Percentiles rank a stretch among this genome's conserved stretches.
Conservation (phyloP, 2,329 filamentous ascomycete species). For the Ophiostoma sp. region DNA sequence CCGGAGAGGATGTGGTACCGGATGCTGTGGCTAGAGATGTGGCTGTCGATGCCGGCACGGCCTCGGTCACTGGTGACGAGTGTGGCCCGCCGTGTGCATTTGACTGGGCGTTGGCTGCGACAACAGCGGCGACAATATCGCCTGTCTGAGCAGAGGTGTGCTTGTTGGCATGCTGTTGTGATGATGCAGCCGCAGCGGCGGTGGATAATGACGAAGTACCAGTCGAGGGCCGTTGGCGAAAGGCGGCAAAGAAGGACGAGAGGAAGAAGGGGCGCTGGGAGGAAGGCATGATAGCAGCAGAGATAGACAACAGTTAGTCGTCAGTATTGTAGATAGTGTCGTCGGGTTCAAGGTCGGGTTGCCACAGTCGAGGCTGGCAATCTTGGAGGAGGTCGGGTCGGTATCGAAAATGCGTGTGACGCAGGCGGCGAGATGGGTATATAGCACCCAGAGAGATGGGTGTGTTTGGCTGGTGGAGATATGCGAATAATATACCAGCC, state of each 20-base stretch:
- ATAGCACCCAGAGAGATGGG: neutral
- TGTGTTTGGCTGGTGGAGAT: neutral
- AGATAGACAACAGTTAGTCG: neutral
- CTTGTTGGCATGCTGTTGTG: conserved; percentile 37
- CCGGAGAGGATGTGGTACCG: conserved; percentile 18
- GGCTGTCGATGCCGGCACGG: conserved; percentile 26
- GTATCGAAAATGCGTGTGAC: neutral
- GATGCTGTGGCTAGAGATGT: conserved; percentile 27
- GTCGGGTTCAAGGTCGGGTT: neutral
- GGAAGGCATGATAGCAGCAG: conserved; percentile 41
- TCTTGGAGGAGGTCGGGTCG: neutral
- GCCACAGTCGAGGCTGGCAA: neutral
- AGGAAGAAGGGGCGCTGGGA: conserved; percentile 51
- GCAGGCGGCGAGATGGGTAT: neutral
- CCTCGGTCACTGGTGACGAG: conserved; percentile 24
- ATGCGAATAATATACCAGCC: neutral
- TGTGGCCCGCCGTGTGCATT: neutral
- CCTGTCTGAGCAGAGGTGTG: conserved; percentile 32
- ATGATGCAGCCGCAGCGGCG: conserved; percentile 28
- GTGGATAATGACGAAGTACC: conserved; percentile 24
- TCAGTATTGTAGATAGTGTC: neutral
- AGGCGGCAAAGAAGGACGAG: conserved; percentile 52
- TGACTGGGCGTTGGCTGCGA: neutral
- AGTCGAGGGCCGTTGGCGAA: conserved; percentile 45
- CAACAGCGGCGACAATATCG: conserved; percentile 28